phyloP scores from a whole-genome alignment of 805 yeast genomes.

The Kodamaea hsintzibuensis region DNA sequence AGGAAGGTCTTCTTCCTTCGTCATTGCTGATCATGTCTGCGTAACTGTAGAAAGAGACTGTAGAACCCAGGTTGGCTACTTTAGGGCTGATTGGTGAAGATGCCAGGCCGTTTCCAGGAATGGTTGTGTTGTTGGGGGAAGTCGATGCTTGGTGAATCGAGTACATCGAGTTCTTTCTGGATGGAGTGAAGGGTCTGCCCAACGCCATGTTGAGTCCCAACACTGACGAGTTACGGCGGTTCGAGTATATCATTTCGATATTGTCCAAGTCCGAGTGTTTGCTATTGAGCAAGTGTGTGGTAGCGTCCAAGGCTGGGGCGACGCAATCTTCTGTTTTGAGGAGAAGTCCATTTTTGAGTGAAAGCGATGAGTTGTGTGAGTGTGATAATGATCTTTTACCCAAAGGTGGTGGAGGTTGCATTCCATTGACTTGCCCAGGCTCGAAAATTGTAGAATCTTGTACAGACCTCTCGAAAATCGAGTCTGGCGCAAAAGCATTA shows the following conservation, averaged over 20 bases:
- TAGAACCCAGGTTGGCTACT: constrained; percentile 34
- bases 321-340: constrained; percentile 62
- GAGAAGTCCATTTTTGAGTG: constrained; percentile 24
- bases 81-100: constrained; percentile 40
- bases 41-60: constrained; percentile 64
- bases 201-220: constrained; percentile 49
- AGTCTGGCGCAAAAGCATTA: constrained; percentile 9
- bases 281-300: constrained; percentile 65
- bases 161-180: constrained; percentile 38
- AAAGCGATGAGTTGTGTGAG: constrained; percentile 23
- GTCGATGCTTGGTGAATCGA: constrained; percentile 19
- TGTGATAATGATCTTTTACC: constrained; percentile 19
- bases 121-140: constrained; percentile 2
- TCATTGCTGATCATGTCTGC: constrained; percentile 78
- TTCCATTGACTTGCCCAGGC: constrained; percentile 3
- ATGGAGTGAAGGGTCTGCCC: constrained; percentile 41
- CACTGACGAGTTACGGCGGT: constrained; percentile 56
- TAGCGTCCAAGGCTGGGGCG: constrained; percentile 78
- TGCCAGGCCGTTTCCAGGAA: constrained; percentile 14
- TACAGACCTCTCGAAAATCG: constrained; percentile 44
- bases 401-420: constrained; percentile 10
- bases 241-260: constrained; percentile 67
- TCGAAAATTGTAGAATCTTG: constrained; percentile 29
- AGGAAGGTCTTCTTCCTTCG: constrained; percentile 65
- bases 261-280: constrained; percentile 63